Base-by-base conservation (phyloP, 129 eudicot genomes). In the Sambucus nigra region DNA sequence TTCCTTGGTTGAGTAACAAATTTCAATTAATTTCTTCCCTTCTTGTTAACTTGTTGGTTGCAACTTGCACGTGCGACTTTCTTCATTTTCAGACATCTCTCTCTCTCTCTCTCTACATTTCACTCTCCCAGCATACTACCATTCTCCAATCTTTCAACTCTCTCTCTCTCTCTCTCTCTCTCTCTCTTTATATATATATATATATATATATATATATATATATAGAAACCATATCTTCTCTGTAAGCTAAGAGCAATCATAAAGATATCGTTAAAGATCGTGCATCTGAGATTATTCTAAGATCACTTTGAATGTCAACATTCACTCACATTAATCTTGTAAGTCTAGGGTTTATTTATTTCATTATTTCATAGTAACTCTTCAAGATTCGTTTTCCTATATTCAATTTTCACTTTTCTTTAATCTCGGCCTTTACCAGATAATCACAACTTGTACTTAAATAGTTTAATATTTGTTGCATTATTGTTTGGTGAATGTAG, bases 21-120 rank as follows among this genome's bases (percentile, higher is more conserved):
- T n/a, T n/a, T n/a, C n/a, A n/a, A n/a, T n/a, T n/a, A n/a, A n/a
- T n/a, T n/a, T n/a, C n/a, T n/a, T n/a, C n/a, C n/a, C n/a, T n/a
- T n/a, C n/a, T n/a, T n/a, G n/a, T n/a, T n/a, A n/a, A n/a, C n/a
- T n/a, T n/a, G n/a, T 31, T 31, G 5, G 38, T 31, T 31, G 9
- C 9, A 31, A 31, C 5, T 35, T 11, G 66, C 76, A 70, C 70
- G 61, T 63, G 50, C 33, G 51, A 20, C 68, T 46, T 53, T 59
- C 72, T 35, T 35, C 51, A 44, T 15, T 61, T 61, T 69, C 63
- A 47, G 59, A 55, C 68, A 49, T 22, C 22, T 31, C 28, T 47
- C 46, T 32, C 29, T 48, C 67, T 41, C 73, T 35, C 42, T 7
- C 42, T 15, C 6, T 15, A 7, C 9, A 35, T 2, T 15, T 35